phyloP scores from a whole-genome alignment of 257 asterid species.

The Striga asiatica region DNA sequence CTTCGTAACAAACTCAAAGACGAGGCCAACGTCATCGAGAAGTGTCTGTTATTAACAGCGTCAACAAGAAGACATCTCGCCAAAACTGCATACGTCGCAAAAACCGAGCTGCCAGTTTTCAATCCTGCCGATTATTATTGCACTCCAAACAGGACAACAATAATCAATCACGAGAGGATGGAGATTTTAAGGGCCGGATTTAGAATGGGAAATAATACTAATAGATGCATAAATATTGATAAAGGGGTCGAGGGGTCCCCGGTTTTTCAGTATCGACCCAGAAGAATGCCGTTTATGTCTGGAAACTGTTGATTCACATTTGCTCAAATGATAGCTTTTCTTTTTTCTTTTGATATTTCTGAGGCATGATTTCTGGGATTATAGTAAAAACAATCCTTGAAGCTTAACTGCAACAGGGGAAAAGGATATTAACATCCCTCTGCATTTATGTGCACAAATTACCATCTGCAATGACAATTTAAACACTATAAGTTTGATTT shows the following conservation, averaged over 20 bases:
- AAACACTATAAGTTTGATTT: no score
- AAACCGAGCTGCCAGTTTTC: slow-evolving; percentile 38
- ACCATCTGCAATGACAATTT: no score
- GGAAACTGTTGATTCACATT: no score
- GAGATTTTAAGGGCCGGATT: slow-evolving; percentile 15
- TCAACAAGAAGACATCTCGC: slow-evolving; percentile 14
- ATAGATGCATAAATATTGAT: slow-evolving; percentile 15
- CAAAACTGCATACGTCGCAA: background rate
- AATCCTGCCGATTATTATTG: slow-evolving; percentile 47
- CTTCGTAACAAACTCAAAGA: slow-evolving; percentile 34
- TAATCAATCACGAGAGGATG: slow-evolving; percentile 18
- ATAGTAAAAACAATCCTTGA: no score
- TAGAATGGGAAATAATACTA: slow-evolving; percentile 22
- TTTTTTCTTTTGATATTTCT: no score
- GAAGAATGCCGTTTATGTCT: slow-evolving; percentile 17
- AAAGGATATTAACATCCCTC: no score
- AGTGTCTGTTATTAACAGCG: slow-evolving; percentile 33
- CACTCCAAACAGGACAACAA: slow-evolving; percentile 23
- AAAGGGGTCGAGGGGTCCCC: slow-evolving; percentile 19
- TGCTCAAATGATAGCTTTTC: no score
- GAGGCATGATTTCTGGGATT: no score
- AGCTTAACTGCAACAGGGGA: no score
- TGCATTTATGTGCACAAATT: no score
- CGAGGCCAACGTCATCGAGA: slow-evolving; percentile 44
- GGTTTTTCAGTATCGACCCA: slow-evolving; percentile 29